Base-by-base conservation (phyloP, 129 eudicot genomes). In the Chrysanthemum makinoi region DNA sequence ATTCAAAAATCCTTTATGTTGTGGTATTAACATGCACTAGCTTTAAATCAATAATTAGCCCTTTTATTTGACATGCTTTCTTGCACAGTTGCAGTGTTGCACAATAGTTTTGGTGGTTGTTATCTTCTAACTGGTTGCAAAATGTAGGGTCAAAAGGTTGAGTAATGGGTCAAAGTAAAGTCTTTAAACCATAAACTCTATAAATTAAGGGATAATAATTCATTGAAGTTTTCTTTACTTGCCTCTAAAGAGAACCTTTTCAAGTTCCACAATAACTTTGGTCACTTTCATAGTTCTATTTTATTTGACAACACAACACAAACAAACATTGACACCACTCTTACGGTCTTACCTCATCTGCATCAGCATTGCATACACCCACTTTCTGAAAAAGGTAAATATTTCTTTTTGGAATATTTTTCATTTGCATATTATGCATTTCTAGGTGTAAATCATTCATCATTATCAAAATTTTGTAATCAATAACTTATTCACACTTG, bases 251-350 rank as follows among this genome's bases (percentile, higher is more conserved):
- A 56, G 56, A 17, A 35, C 43, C 20, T 55, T 39, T 12, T 46
- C 43, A 56, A 19, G n/a, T 20, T 19, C 54, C 75, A 70, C 53
- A 10, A 20, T 55, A 18, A 5, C 63, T 54, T 53, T 68, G 61
- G 26, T 66, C 58, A 15, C 28, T 50, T 50, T 53, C 73, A 8
- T 30, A 16, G 24, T 33, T 33, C 0, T n/a, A 53, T 66, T 54
- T 55, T 12, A 43, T 56, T 70, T 57, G 33, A 56, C 75, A 70
- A 61, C 56, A 57, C 75, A 22, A 43, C 43, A 14, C 15, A 62
- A 24, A 55, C 54, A 70, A 33, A 35, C 13, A 70, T 18, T 70
- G 39, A 70, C 74, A 55, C 6, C 61, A 11, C 18, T 15, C 65
- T 17, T n/a, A n/a, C n/a, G n/a, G n/a, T n/a, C n/a, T n/a, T 19